These are phyloP conservation scores for Aspergillus homomorphus DNA, from an alignment of 495 filamentous ascomycete species.

Conservation along the genomic window DNA sequence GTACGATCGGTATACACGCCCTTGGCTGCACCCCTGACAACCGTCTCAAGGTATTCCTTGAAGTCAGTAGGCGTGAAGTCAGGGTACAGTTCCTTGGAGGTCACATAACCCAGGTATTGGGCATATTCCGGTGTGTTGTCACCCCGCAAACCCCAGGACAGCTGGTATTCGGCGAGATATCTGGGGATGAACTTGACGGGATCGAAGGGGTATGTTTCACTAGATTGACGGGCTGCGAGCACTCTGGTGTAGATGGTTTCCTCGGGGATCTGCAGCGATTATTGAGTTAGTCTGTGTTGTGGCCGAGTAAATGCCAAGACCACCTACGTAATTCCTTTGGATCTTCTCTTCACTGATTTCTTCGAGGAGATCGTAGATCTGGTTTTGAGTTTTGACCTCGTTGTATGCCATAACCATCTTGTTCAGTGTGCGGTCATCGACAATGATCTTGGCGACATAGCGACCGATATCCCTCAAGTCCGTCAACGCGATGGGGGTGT, in stretches of 20 bases:
- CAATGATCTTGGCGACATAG: constrained; percentile 54
- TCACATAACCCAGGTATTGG: constrained; percentile 57
- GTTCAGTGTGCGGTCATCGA: constrained; percentile 56
- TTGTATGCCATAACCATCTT: constrained; percentile 54
- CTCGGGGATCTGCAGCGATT: constrained; percentile 36
- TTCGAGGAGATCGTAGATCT: constrained; percentile 51
- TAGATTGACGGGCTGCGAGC: constrained; percentile 40
- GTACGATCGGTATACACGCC: constrained; percentile 46
- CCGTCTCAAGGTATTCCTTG: constrained; percentile 40
- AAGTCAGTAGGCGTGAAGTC: constrained; percentile 45
- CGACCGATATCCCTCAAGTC: constrained; percentile 55
- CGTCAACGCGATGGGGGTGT: constrained; percentile 45
- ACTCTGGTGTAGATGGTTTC: constrained; percentile 43
- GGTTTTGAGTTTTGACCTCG: constrained; percentile 45
- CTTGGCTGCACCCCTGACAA: constrained; percentile 41
- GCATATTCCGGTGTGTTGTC: constrained; percentile 58
- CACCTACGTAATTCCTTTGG: constrained; percentile 48
- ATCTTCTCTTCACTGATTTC: constrained; percentile 53
- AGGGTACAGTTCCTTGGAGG: constrained; percentile 55
- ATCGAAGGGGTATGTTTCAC: constrained; percentile 48
- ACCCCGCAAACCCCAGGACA: constrained; percentile 51
- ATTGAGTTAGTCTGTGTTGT: constrained; percentile 14
- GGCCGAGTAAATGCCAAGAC: background rate
- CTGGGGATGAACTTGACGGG: constrained; percentile 43
- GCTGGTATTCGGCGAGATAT: constrained; percentile 46